Evolutionary conservation across 2,329 filamentous ascomycete species (phyloP).

Genomic region (Aspergillaceae sp.): DNA sequence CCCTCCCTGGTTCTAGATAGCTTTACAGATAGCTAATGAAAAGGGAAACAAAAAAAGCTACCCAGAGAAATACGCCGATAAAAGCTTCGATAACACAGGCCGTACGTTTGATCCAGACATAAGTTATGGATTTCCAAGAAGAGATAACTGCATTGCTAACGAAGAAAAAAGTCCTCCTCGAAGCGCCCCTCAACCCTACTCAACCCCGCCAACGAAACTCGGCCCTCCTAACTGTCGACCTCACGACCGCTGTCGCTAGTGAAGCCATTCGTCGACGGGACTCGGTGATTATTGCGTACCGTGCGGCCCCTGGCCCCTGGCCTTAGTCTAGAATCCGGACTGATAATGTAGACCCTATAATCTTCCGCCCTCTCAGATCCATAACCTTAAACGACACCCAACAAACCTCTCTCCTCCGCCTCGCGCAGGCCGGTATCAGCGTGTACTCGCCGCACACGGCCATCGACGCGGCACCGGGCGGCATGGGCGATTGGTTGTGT

Average conservation of each 20-base stretch:
- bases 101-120: slow-evolving; percentile 31
- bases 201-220: slow-evolving; percentile 53
- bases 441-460: slow-evolving; percentile 96
- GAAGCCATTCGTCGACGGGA: slow-evolving; percentile 73
- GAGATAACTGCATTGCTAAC: neutral
- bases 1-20: neutral
- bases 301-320: slow-evolving; percentile 41
- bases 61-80: slow-evolving; percentile 79
- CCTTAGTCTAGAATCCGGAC: neutral
- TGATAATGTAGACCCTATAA: slow-evolving; percentile 69
- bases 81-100: slow-evolving; percentile 94
- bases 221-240: slow-evolving; percentile 76
- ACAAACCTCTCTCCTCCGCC: slow-evolving; percentile 71
- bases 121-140: neutral
- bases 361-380: slow-evolving; percentile 86
- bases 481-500: slow-evolving; percentile 90
- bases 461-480: slow-evolving; percentile 74
- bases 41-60: slow-evolving; percentile 50
- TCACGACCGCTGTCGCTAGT: slow-evolving; percentile 79
- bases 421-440: slow-evolving; percentile 79
- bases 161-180: slow-evolving; percentile 50
- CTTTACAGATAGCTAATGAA: slow-evolving; percentile 4
- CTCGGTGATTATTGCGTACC: slow-evolving; percentile 81
- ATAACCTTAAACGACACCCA: slow-evolving; percentile 77
- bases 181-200: slow-evolving; percentile 55